phyloP scores from a whole-genome alignment of 495 filamentous ascomycete genomes.

The Hypoxylon lenormandii region DNA sequence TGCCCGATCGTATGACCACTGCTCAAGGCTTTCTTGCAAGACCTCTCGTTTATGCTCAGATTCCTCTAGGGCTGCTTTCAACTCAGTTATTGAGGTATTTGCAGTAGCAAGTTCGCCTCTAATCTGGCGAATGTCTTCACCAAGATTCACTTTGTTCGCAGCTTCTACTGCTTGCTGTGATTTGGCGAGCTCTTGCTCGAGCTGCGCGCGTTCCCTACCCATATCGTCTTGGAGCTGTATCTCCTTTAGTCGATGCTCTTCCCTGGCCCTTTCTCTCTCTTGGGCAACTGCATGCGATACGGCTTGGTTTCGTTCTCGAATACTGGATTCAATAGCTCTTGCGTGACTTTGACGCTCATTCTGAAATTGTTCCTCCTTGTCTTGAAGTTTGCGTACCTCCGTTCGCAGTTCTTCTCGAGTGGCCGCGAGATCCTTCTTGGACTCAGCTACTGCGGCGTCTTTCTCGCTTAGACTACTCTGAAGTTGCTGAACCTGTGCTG shows the following conservation, averaged over 20 bases:
- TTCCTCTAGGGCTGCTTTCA: conserved; percentile 28
- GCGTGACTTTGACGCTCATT: conserved; percentile 26
- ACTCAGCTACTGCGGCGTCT: conserved; percentile 10
- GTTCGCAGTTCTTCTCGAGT: conserved; percentile 36
- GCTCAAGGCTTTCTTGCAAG: conserved; percentile 39
- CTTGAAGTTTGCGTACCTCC: conserved; percentile 21
- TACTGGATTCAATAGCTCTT: conserved; percentile 21
- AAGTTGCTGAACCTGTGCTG: conserved; percentile 19
- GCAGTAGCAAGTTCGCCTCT: conserved; percentile 23
- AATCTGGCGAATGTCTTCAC: conserved; percentile 29
- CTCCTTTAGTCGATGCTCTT: conserved; percentile 25
- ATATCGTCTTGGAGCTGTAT: conserved; percentile 39
- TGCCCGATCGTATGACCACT: conserved; percentile 40
- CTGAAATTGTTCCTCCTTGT: conserved; percentile 28
- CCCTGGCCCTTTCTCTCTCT: conserved; percentile 29
- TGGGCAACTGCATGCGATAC: conserved; percentile 29
- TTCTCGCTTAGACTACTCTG: conserved; percentile 31
- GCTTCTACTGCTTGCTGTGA: conserved; percentile 26
- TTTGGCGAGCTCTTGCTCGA: conserved; percentile 39
- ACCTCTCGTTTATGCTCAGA: conserved; percentile 24
- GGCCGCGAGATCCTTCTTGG: conserved; percentile 32
- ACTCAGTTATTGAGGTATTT: conserved; percentile 13
- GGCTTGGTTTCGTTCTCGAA: conserved; percentile 38
- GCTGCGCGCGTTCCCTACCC: conserved; percentile 15
- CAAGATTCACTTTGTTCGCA: conserved; percentile 16